Base-by-base conservation (phyloP, 305 asterid genomes). In the Plantago coronopus region DNA sequence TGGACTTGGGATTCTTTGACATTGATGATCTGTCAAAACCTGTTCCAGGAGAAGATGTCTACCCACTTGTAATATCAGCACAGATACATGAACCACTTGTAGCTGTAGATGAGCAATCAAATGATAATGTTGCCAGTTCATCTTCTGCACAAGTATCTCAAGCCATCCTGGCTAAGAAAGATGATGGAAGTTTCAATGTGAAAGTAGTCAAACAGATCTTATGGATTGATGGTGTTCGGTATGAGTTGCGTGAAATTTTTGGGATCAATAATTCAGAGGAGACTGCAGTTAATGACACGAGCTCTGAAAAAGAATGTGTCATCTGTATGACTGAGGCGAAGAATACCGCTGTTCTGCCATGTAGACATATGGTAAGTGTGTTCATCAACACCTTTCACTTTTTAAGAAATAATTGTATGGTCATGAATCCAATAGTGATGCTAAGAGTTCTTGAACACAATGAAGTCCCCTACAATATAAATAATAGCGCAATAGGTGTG, bases 291-390 rank as follows among this genome's bases (percentile, higher is more conserved):
- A 82, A 64, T 50, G 76, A 80, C 22, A 54, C 77, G 74, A 91
- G 80, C 34, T 79, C 83, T 0, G 98, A 93, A 64, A 86, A 88
- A 81, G 98, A 86, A 62, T 91, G 98, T 49, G 88, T 88, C 64
- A 86, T 91, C 75, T 91, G 98, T 75, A 80, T 90, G 95, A 90
- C 96, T 23, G 97, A 87, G 73, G 91, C 68, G 44, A 90, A 81
- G 76, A 86, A 87, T 71, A 87, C 94, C 0, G 93, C 95, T 53
- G 95, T 85, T 71, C 73, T 90, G 74, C 96, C 97, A 1, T 90
- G 97, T 61, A 70, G 97, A 65, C 97, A 90, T 84, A 85, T 90
- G 97, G 97, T 90, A 79, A 81, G 70, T 66, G 55, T 63, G 64
- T 23, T 18, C 29, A 59, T 63, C 55, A 45, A 48, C 20, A 40